phyloP scores from a whole-genome alignment of 2,329 filamentous ascomycete species.

The Aspergillus bombycis region DNA sequence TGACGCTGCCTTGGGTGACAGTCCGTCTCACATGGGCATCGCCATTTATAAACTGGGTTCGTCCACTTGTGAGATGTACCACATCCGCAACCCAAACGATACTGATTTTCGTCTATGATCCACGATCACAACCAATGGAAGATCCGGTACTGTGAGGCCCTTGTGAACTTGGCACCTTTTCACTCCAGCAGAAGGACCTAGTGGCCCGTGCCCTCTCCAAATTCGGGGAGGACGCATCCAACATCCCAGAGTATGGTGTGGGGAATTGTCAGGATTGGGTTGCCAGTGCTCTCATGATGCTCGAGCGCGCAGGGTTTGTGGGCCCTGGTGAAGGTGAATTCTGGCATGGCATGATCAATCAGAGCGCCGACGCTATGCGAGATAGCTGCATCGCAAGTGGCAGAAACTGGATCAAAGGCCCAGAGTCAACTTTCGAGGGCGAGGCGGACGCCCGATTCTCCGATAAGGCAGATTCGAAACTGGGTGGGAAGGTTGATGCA shows the following conservation, averaged over 20 bases:
- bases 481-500: slow-evolving; percentile 16
- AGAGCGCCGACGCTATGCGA: slow-evolving; percentile 19
- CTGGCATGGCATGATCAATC: slow-evolving; percentile 25
- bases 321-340: slow-evolving; percentile 18
- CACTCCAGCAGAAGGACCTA: slow-evolving; percentile 10
- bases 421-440: slow-evolving; percentile 11
- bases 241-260: slow-evolving; percentile 23
- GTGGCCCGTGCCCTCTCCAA: slow-evolving; percentile 5
- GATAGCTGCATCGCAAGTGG: slow-evolving; percentile 12
- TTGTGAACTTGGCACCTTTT: slow-evolving; percentile 21
- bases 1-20: slow-evolving; percentile 22
- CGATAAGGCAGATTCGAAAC: slow-evolving; percentile 7
- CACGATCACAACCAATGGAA: slow-evolving; percentile 22
- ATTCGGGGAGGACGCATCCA: slow-evolving; percentile 17
- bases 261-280: slow-evolving; percentile 24
- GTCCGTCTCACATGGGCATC: slow-evolving; percentile 25
- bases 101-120: slow-evolving; percentile 26
- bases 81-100: slow-evolving; percentile 26
- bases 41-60: slow-evolving; percentile 22
- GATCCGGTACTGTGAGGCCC: slow-evolving; percentile 21
- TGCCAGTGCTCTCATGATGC: slow-evolving; percentile 12
- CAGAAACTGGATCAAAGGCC: slow-evolving; percentile 21
- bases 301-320: slow-evolving; percentile 13
- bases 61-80: slow-evolving; percentile 26
- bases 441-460: slow-evolving; percentile 22